Evolutionary conservation across 2,329 filamentous ascomycete genomes (phyloP), one percentile per base, ranked within the genome.

Genomic region (Trichoderma harzianum): DNA sequence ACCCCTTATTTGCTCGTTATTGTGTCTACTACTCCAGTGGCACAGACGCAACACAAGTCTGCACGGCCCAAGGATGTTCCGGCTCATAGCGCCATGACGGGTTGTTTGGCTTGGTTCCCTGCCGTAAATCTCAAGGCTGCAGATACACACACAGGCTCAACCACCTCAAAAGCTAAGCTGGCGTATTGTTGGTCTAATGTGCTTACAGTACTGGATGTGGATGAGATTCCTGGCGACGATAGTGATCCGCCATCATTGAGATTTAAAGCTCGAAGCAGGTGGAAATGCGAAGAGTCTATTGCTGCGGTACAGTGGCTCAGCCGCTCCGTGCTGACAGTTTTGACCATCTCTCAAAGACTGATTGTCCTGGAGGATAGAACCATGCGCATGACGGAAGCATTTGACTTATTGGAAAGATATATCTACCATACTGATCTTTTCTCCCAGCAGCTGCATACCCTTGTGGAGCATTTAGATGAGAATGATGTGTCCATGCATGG

Each of bases 171-270:
- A 78, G 92, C 92, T 47, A 98, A 99, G 80, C 87, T 99, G 21
- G 95, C 93, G 0, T 99, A 99, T 83, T 98, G 95, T 81, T 99
- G 96, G 96, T 98, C 96, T 2, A 98, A 98, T 77, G 90, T 98
- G n/a, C 84, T 99, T 75, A 98, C 95, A 0, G 91, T 99, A 6
- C 84, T 99, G 28, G 96, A 99, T 74, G 90, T 98, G 12, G 91
- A 95, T 66, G 92, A 96, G 76, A 85, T 91, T 14, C 86, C 87
- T 24, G 82, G 87, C 0, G 87, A 90, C 16, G 90, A 94, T 75
- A 90, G 89, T 74, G 92, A 95, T 75, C 93, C 93, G 4, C 89
- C 93, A 1, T 90, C 87, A 61, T 88, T 98, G 26, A 89, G 88
- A 58, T 99, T 99, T 82, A 90, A 88, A 77, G 88, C 94, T 3